Evolutionary conservation across 2,329 filamentous ascomycete species (phyloP), one percentile per base, ranked within the genome.

Genomic region (Coniochaeta pulveracea): DNA sequence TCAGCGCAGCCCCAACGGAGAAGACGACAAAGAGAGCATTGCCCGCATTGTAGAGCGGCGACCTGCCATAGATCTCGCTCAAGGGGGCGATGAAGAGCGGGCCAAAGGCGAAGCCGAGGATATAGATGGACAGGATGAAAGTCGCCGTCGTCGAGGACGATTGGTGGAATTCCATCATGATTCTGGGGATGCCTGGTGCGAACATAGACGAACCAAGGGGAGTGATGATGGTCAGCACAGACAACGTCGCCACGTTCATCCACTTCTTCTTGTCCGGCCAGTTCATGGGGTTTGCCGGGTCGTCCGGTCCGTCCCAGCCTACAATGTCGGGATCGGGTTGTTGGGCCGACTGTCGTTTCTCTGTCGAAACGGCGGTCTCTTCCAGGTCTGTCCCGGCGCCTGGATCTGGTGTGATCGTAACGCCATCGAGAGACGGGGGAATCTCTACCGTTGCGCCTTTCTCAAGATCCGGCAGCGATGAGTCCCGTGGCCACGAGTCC

Each of bases 141-240:
- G 56, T 56, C 36, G 52, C 55, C 35, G 58, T 52, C 46, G 67
- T 56, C 34, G 51, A 47, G 30, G 58, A 57, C 1, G 53, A 50
- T 26, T 78, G 70, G 35, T 64, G 39, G 22, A 80, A 59, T 18
- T 78, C 71, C 2, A 46, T 43, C n/a, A 63, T 59, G 30, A 80
- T 71, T 3, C 58, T 49, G 8, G 50, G 48, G 24, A 80, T 50
- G 5, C 57, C 60, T 1, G 67, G 67, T 0, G 69, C 68, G 10
- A 72, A 60, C 56, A 73, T 70, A 22, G 69, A 71, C 4, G 70
- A 75, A 2, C 45, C 46, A 6, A 76, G 59, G 0, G 71, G 70
- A 3, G 72, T 74, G 38, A 79, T 69, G 41, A 78, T 64, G 3
- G 72, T 75, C 47, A 76, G 76, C 32, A 60, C 52, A 4, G 67